Evolutionary conservation across 345 rosid species (phyloP).

Genomic region (Melastoma malabathricum): DNA sequence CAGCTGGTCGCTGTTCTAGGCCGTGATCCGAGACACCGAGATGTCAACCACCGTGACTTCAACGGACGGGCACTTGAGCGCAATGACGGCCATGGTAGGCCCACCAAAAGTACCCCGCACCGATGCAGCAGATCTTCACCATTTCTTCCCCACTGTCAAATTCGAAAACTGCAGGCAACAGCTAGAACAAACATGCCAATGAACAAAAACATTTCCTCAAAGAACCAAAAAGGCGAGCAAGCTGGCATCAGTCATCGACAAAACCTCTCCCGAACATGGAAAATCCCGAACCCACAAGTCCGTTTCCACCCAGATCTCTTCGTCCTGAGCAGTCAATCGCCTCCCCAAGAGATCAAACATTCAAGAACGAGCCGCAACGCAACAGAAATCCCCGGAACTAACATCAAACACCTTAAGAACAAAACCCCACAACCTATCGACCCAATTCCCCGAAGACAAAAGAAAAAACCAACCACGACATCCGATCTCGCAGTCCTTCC

Average conservation of each 20-base stretch:
- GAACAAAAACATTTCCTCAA: neutral
- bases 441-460: too few relatives aligned
- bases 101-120: slow-evolving; percentile 71
- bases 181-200: neutral
- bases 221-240: neutral
- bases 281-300: too few relatives aligned
- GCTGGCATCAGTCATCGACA: neutral
- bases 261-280: neutral
- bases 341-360: too few relatives aligned
- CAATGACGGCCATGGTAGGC: slow-evolving; percentile 68
- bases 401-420: too few relatives aligned
- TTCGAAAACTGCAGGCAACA: slow-evolving; percentile 5
- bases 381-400: too few relatives aligned
- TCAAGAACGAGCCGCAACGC: too few relatives aligned
- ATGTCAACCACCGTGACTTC: slow-evolving; percentile 65
- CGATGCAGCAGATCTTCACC: too few relatives aligned
- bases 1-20: slow-evolving; percentile 63
- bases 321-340: too few relatives aligned
- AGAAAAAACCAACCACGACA: too few relatives aligned
- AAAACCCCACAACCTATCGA: too few relatives aligned
- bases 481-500: too few relatives aligned
- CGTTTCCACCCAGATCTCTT: too few relatives aligned
- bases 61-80: slow-evolving; percentile 46
- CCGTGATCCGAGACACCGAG: slow-evolving; percentile 38
- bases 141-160: slow-evolving; percentile 10